Percentiles rank a stretch among this genome's conserved stretches.
phyloP scores from a whole-genome alignment of 2,329 filamentous ascomycete species.

The Stagonosporopsis cucurbitacearum region DNA sequence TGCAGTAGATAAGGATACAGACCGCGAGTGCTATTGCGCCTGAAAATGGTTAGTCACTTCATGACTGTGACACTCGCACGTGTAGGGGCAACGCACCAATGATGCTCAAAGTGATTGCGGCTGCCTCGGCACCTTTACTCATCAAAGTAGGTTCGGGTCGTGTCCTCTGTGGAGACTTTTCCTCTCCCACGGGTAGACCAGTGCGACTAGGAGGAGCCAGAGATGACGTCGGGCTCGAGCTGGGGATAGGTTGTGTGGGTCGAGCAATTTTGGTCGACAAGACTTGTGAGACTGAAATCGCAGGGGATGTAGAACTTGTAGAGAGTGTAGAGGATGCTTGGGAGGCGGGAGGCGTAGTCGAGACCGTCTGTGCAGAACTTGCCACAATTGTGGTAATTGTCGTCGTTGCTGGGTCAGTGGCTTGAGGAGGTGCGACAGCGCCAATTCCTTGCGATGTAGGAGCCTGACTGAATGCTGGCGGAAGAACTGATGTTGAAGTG shows the following conservation, averaged over 20 bases:
- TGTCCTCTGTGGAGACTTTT: slow-evolving; percentile 13
- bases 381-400: neutral
- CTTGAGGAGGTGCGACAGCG: slow-evolving; percentile 19
- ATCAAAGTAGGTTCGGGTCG: slow-evolving; percentile 26
- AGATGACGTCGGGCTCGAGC: neutral
- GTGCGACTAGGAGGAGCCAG: neutral
- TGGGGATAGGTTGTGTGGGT: slow-evolving; percentile 1
- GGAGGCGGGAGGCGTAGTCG: neutral
- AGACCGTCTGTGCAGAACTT: neutral
- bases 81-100: slow-evolving; percentile 36
- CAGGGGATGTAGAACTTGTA: slow-evolving; percentile 1
- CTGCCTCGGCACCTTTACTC: slow-evolving; percentile 38
- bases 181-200: neutral
- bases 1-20: slow-evolving; percentile 31
- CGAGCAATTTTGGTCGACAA: slow-evolving; percentile 11
- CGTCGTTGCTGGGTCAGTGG: slow-evolving; percentile 9
- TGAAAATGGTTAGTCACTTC: slow-evolving; percentile 16
- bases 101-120: slow-evolving; percentile 41
- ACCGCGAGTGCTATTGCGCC: slow-evolving; percentile 38
- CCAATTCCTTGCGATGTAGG: slow-evolving; percentile 20
- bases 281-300: slow-evolving; percentile 1
- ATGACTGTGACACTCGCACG: too few relatives aligned
- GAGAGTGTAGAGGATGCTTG: neutral
- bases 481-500: neutral
- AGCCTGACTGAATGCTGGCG: slow-evolving; percentile 13